These are phyloP conservation scores for Phylloporus scabripes DNA, from an alignment of 768 basidiomycete genomes.

Conservation along the genomic window DNA sequence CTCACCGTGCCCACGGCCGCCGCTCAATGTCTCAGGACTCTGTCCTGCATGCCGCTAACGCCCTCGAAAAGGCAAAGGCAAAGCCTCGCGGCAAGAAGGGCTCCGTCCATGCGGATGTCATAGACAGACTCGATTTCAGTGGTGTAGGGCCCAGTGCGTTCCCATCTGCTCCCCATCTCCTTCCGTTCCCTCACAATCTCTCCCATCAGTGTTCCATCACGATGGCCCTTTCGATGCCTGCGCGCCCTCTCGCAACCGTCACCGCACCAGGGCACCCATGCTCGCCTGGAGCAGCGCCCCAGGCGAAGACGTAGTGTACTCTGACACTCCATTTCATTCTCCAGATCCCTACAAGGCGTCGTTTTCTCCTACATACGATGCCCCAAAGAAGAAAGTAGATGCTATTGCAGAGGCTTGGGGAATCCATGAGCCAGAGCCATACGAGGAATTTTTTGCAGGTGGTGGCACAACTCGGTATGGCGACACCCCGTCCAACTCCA, in stretches of 20 bases:
- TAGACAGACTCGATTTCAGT: slow-evolving; percentile 82
- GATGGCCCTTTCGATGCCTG: slow-evolving; percentile 92
- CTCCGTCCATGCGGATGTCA: slow-evolving; percentile 81
- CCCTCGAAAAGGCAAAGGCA: slow-evolving; percentile 41
- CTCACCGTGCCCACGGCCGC: slow-evolving; percentile 29
- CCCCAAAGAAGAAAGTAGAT: slow-evolving; percentile 80
- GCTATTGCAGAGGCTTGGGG: slow-evolving; percentile 92
- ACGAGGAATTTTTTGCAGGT: slow-evolving; percentile 84
- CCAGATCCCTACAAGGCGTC: slow-evolving; percentile 35
- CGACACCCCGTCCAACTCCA: slow-evolving; percentile 59
- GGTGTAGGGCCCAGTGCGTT: slow-evolving; percentile 78
- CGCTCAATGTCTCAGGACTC: slow-evolving; percentile 51
- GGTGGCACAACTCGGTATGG: slow-evolving; percentile 52
- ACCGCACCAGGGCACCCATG: slow-evolving; percentile 77
- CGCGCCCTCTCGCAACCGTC: slow-evolving; percentile 82
- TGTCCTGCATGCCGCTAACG: slow-evolving; percentile 33
- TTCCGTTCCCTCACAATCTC: slow-evolving; percentile 1
- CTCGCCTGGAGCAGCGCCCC: slow-evolving; percentile 57
- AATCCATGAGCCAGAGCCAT: slow-evolving; percentile 87
- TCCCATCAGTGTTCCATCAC: slow-evolving; percentile 74
- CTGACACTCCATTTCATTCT: slow-evolving; percentile 49
- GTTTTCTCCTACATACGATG: slow-evolving; percentile 48
- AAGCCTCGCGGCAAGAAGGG: slow-evolving; percentile 61
- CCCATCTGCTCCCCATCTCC: slow-evolving; percentile 2
- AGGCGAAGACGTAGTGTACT: slow-evolving; percentile 38